Evolutionary conservation across 2,329 filamentous ascomycete species (phyloP).

Genomic region (Beauveria sp.): DNA sequence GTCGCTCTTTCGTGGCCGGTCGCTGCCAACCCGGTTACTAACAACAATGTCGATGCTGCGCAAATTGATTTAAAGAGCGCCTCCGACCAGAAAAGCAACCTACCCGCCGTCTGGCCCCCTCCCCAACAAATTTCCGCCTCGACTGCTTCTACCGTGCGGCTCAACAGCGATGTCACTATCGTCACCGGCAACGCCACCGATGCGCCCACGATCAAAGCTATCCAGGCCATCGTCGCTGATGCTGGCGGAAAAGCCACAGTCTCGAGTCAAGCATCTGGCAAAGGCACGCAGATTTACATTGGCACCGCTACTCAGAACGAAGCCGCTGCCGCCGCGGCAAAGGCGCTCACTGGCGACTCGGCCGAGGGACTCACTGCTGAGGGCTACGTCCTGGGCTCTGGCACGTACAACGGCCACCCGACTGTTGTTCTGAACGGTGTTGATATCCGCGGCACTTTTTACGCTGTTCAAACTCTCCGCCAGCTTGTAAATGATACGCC

Average conservation of each 20-base stretch:
- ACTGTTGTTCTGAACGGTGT: constrained; percentile 13
- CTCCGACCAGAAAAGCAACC: not conserved
- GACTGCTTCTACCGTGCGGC: not conserved
- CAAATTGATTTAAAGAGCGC: not conserved
- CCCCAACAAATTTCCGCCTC: constrained; percentile 12
- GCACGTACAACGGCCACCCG: constrained; percentile 5
- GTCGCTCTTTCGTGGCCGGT: not conserved
- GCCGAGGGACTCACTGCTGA: constrained; percentile 8
- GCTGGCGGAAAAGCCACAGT: constrained; percentile 12
- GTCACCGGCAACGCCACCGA: constrained; percentile 13
- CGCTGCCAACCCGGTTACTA: not conserved
- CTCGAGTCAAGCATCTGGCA: not conserved
- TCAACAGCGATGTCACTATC: constrained; percentile 10
- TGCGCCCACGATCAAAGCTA: constrained; percentile 5
- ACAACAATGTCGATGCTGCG: not conserved
- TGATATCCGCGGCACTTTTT: constrained; percentile 14
- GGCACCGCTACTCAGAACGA: constrained; percentile 10
- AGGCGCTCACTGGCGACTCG: constrained; percentile 10
- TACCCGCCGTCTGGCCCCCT: constrained; percentile 11
- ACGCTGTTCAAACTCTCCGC: constrained; percentile 13
- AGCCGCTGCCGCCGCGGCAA: constrained; percentile 10
- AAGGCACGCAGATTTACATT: constrained; percentile 10
- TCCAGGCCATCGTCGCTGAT: constrained; percentile 7
- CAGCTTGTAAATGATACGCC: constrained; percentile 8
- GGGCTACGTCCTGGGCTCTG: constrained; percentile 12